Evolutionary conservation across 345 rosid genomes (phyloP), one percentile per base, ranked within the genome.

Genomic region (Eucalyptus regnans): DNA sequence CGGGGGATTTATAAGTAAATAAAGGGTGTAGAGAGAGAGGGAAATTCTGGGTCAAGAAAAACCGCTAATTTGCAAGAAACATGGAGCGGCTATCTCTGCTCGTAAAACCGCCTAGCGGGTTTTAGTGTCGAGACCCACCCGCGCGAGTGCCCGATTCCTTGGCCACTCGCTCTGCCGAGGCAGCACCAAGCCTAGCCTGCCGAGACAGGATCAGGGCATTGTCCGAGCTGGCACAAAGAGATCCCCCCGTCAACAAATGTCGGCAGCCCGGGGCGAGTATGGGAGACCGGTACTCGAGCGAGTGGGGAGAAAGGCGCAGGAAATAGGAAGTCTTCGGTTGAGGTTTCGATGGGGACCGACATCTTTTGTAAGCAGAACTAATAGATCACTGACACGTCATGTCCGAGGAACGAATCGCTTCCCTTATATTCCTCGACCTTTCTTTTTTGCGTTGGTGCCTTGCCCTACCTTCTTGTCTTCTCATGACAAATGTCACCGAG

Each of bases 211-310:
- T 76, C 83, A 18, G 48, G 29, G 48, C 4, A 8, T 6, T 76
- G 83, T 76, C 48, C 48, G 48, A 76, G 83, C 83, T 41, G 10
- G 15, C 48, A 41, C 7, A 37, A 20, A 20, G 83, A 76, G 48
- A 41, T 76, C 83, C 7, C 7, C 4, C 27, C 2, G 48, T 76
- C 14, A 88, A 89, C 93, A 92, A 13, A 41, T 86, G 92, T 86
- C 85, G 15, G 87, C 3, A 9, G 1, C 0, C 4, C 0, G 5
- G 5, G 56, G 93, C 91, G 93, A 90, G 90, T 92, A 76, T 2
- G 0, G 0, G 0, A 1, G 4, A 6, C 25, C 1, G 0, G 6
- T 62, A 87, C 83, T 23, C 88, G 66, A 50, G 62, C 9, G 46
- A 87, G 50, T 23, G 29, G 43, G 5, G 58, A 7, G 58, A 52